Evolutionary conservation across 78 protist genomes (phyloP).

Genomic region (Tieghemostelium lacteum): DNA sequence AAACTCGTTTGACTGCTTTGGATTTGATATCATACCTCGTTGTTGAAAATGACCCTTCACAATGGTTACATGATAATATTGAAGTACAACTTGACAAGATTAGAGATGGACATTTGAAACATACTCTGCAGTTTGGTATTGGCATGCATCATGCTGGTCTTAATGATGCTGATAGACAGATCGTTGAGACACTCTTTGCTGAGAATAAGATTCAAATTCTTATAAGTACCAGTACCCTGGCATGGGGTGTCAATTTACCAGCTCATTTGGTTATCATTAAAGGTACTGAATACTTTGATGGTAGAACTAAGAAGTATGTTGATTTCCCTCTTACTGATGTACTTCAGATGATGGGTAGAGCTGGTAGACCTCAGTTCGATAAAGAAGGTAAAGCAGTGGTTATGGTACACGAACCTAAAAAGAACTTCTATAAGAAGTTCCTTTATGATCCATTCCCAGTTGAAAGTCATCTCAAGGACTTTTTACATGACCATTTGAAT

Average conservation of each 20-base stretch:
- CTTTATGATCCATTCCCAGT: conserved; percentile 99
- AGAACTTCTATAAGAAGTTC: conserved; percentile 97
- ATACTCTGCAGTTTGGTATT: conserved; percentile 96
- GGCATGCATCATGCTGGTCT: conserved; percentile 99
- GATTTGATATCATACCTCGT: conserved; percentile 91
- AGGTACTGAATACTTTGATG: conserved; percentile 95
- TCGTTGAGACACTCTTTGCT: conserved; percentile 92
- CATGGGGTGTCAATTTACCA: conserved; percentile 99
- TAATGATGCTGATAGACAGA: conserved; percentile 83
- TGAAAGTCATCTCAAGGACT: conserved; percentile 92
- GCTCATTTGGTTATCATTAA: conserved; percentile 99
- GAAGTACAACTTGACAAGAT: conserved; percentile 39
- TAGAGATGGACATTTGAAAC: conserved; percentile 87
- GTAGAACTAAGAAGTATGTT: conserved; percentile 80
- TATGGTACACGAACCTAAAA: conserved; percentile 94
- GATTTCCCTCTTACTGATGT: conserved; percentile 98
- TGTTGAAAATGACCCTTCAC: conserved; percentile 83
- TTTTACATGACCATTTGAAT: conserved; percentile 93
- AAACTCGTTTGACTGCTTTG: conserved; percentile 99
- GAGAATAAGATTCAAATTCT: conserved; percentile 95
- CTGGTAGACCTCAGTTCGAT: conserved; percentile 99
- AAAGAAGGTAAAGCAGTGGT: conserved; percentile 90
- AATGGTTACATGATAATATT: conserved; percentile 57
- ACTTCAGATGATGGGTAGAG: conserved; percentile 99
- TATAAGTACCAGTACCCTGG: conserved; percentile 98